Base-by-base conservation (phyloP, 495 filamentous ascomycete species). In the Trypethelium eluteriae region DNA sequence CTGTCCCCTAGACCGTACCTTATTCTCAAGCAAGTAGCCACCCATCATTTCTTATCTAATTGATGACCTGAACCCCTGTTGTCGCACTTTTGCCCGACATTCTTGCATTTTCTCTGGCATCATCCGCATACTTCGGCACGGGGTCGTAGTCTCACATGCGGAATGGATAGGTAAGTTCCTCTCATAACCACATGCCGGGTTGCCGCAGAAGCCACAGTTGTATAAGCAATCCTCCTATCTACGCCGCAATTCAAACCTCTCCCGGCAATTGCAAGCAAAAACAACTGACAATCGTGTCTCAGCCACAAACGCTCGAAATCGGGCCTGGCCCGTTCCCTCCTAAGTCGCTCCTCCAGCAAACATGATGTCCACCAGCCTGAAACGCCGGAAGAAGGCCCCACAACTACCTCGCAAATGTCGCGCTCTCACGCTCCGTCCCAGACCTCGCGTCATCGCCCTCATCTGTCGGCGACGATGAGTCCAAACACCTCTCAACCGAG, bases 381-480 rank as follows among this genome's bases (percentile, higher is more conserved):
- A 53, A 38, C 63, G n/a, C 41, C 66, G 10, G 49, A 63, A 16
- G 63, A 57, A 39, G 59, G 32, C 12, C 35, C 32, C 10, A 62
- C 61, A 46, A 56, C 39, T 32, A 68, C 69, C 2, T 63, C 65
- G 9, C 63, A 70, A 16, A 66, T 69, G 12, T 69, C 68, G 9
- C 66, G 68, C 38, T 80, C 83, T 63, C 75, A 75, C 49, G 70
- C 69, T 47, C 67, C 65, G 2, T 78, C 76, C 5, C 75, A 47
- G 76, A 77, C 65, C 68, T 75, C 18, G 39, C 63, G 70, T 34
- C 66, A 75, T 62, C 71, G 74, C n/a, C 75, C 76, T n/a, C 76
- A 78, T 63, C 74, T 78, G 11, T 76, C 75, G 5, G 70, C 76
- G 59, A 77, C 73, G 47, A 78, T 78, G 76, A 75, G 64, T 38